Base-by-base conservation (phyloP, 441 rosid genomes). In the California macrophylla region DNA sequence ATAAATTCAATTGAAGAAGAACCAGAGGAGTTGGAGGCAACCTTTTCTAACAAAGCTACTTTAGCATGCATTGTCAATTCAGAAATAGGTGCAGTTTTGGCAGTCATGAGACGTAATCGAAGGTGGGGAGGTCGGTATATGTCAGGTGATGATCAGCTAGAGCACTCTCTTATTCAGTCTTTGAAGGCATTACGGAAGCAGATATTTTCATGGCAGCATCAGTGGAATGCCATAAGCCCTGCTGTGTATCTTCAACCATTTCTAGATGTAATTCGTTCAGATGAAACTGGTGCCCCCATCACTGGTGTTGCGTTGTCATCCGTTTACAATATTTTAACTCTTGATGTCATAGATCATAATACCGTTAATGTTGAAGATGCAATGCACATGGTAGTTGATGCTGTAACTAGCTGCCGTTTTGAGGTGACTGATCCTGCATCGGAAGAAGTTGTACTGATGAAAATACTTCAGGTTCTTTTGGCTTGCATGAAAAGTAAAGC, bases 371-470 rank as follows among this genome's bases (percentile, higher is more conserved):
- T 94, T 42, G 89, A 85, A 70, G 93, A 87, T 64, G 94, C 97
- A 34, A 84, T 94, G 96, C 91, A 83, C 72, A 72, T 90, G 74
- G 82, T 94, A 25, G 96, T 94, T 69, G 92, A 94, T 79, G 89
- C 96, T 6, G 92, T 91, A 52, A 89, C 88, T 20, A 87, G 93
- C 73, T 91, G 98, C 65, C 87, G 97, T 67, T 94, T 94, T 61
- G 98, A 94, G 84, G 93, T 91, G 69, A 94, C 96, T 52, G 98
- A 94, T 84, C 96, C 98, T 26, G 92, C 89, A 30, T 90, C 98
- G 0, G 98, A 94, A 80, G 98, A 94, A 83, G 97, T 91, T 67
- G 98, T 94, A 73, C 75, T 91, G 74, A 91, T 88, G 98, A 94
- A 94, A 82, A 90, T 94, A 72, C 98, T 91, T 84, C 96, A 90